Base-by-base conservation (phyloP, 1,139 yeast species). In the Citeromyces hawaiiensis region DNA sequence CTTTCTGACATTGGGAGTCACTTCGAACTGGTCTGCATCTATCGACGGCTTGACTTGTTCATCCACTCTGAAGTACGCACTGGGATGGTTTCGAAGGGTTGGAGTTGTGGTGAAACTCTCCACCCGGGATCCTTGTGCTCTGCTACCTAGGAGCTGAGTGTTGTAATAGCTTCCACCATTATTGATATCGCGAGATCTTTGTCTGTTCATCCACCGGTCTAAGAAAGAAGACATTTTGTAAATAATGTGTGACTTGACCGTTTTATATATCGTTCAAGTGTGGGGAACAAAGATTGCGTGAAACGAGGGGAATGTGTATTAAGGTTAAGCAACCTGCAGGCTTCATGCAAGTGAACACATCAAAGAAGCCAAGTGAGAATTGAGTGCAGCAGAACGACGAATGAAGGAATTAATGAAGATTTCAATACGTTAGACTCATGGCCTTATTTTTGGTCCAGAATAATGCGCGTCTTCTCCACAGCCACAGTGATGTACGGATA, bases 191-290 rank as follows among this genome's bases (percentile, higher is more conserved):
- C 27, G 27, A 3, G 44, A 35, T 9, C 43, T 39, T 37, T 48
- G 45, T 23, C 53, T 45, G 47, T 50, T 52, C 14, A 56, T 42
- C 60, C 60, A 56, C 29, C 61, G 55, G 36, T 57, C 61, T 15
- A 57, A 35, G 36, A 57, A 57, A 5, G 36, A 34, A 17, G 60
- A 57, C 40, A 54, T 54, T 47, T 43, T 40, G 16, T 33, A 38
- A 15, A 21, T n/a, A 18, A 3, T 7, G 11, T 7, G 9, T 3
- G 11, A 9, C 8, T 9, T 3, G 4, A 11, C 4, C 33, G 23
- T 17, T 15, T 23, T 36, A 40, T 6, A 21, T 13, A 19, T 31
- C 11, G 18, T 8, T 27, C 14, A 17, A 35, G 25, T 19, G 19
- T 23, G 13, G 35, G 15, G 18, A 23, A n/a, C n/a, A 23, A 13